phyloP scores from a whole-genome alignment of 441 rosid genomes.

The Populus tomentosa region DNA sequence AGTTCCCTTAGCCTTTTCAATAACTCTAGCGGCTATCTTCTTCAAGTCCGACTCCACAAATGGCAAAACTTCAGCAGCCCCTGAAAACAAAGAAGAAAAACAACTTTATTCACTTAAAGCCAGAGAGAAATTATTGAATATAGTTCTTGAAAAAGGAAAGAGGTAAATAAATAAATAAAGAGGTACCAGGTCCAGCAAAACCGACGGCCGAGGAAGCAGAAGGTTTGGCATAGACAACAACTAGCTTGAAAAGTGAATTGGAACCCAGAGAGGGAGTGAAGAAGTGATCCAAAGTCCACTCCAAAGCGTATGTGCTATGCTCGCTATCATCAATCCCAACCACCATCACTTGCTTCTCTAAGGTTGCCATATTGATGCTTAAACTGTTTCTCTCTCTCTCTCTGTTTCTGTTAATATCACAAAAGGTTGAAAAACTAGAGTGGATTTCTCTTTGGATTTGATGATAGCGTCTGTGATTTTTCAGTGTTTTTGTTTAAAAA shows the following conservation, averaged over 20 bases:
- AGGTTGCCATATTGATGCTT: slow-evolving; percentile 23
- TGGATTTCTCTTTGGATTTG: too few species aligned
- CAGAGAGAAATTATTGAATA: not conserved
- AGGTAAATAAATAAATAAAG: not conserved
- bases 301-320: slow-evolving; percentile 72
- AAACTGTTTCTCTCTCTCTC: not conserved
- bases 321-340: slow-evolving; percentile 82
- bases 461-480: too few species aligned
- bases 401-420: not conserved
- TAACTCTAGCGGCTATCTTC: slow-evolving; percentile 55
- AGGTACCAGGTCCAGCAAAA: slow-evolving; percentile 72
- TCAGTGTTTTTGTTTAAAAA: too few species aligned
- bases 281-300: slow-evolving; percentile 80
- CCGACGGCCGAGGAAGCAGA: slow-evolving; percentile 47
- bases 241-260: slow-evolving; percentile 55
- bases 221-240: slow-evolving; percentile 73
- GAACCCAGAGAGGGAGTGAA: slow-evolving; percentile 41
- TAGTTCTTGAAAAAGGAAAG: not conserved
- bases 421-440: not conserved
- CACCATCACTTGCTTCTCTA: slow-evolving; percentile 59
- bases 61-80: slow-evolving; percentile 71
- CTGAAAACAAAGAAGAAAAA: slow-evolving; percentile 22
- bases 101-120: not conserved
- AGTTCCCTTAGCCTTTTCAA: slow-evolving; percentile 53
- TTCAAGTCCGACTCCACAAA: slow-evolving; percentile 66